phyloP scores from a whole-genome alignment of 257 asterid genomes.

The Nicotiana obtusifolia region DNA sequence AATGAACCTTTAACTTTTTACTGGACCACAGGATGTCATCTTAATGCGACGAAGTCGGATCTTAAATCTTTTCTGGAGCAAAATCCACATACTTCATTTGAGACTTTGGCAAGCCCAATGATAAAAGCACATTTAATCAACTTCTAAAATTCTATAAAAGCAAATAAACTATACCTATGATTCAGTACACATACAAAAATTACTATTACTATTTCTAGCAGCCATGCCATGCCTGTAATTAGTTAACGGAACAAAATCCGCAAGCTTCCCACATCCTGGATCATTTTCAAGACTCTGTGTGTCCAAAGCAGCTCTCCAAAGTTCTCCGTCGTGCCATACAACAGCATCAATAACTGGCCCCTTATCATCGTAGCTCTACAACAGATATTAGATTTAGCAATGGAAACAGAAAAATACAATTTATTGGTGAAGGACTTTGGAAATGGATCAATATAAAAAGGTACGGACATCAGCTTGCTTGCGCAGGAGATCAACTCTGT shows the following conservation, averaged over 20 bases:
- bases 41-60: too few species aligned
- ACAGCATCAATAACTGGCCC: constrained; percentile 97
- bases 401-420: constrained; percentile 13
- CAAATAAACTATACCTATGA: background rate
- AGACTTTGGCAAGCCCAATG: background rate
- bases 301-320: constrained; percentile 98
- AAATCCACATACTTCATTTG: background rate
- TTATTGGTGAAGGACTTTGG: constrained; percentile 7
- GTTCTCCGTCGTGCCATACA: constrained; percentile 95
- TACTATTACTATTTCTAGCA: background rate
- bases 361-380: constrained; percentile 84
- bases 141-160: background rate
- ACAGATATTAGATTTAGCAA: constrained; percentile 17
- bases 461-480: constrained; percentile 77
- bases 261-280: constrained; percentile 73
- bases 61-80: too few species aligned
- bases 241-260: constrained; percentile 83
- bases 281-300: constrained; percentile 83
- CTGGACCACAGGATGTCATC: too few species aligned
- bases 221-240: constrained; percentile 62
- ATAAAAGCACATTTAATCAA: background rate
- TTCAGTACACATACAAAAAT: constrained; percentile 5
- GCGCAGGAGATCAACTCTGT: constrained; percentile 79
- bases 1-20: too few species aligned
- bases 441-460: background rate